A percentile compares a stretch with the other conserved stretches of the same genome.
These are phyloP conservation scores for Paxillus involutus DNA, from an alignment of 768 basidiomycete species.

Conservation along the genomic window DNA sequence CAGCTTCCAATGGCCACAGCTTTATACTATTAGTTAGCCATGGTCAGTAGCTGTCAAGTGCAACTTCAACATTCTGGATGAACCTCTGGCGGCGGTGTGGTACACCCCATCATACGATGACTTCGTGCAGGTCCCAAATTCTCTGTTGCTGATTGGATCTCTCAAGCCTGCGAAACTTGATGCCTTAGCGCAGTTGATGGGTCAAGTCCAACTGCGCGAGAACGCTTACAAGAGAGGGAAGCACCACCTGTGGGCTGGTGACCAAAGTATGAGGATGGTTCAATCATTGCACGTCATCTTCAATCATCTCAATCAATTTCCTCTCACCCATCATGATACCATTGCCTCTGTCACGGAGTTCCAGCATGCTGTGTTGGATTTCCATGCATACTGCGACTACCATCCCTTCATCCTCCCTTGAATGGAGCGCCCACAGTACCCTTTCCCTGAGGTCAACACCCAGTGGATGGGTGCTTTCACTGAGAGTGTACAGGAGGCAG, in stretches of 20 bases:
- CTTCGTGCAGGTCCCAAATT: not conserved
- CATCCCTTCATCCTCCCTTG: not conserved
- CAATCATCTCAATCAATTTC: too few relatives aligned
- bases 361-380: not conserved
- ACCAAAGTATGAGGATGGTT: too few relatives aligned
- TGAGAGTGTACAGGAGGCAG: not conserved
- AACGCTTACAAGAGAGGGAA: too few relatives aligned
- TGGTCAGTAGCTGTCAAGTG: not conserved
- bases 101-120: not conserved
- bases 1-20: slow-evolving; percentile 6
- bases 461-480: slow-evolving; percentile 5
- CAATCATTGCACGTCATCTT: too few relatives aligned
- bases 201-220: not conserved
- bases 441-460: not conserved
- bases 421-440: not conserved
- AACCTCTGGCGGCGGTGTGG: not conserved
- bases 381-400: not conserved
- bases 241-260: too few relatives aligned
- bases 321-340: not conserved
- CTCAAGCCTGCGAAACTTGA: not conserved
- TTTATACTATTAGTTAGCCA: not conserved
- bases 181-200: not conserved
- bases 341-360: not conserved
- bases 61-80: not conserved
- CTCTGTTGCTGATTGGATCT: not conserved